Base-by-base conservation (phyloP, 2,329 filamentous ascomycete genomes). In the Lasiodiplodia citricola region DNA sequence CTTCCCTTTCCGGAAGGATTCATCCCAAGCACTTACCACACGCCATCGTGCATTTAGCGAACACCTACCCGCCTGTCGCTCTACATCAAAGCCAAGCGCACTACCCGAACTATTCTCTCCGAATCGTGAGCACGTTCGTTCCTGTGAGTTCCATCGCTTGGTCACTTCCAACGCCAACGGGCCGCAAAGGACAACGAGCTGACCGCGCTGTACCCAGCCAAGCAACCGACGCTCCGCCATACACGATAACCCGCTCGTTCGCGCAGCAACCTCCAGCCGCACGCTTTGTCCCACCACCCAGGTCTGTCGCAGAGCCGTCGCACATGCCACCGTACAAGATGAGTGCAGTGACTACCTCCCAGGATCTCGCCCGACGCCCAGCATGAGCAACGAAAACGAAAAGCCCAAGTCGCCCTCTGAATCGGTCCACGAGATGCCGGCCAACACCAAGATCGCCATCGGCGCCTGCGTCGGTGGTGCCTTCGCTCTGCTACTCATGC, bases 291-390 rank as follows among this genome's bases (percentile, higher is more conserved):
- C 31, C 8, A 35, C 31, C 31, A 35, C 7, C 28, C 47, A 64
- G 47, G 60, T 52, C n/a, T 35, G 60, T 64, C 28, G 6, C 28
- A 23, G 16, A 10, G 58, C 35, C 21, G 18, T 28, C 47, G 11
- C n/a, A n/a, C 31, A 47, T 14, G 10, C 14, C 41, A n/a, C 18
- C 25, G 14, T 63, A 28, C 23, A 44, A 47, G 38, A 51, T 37
- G 58, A 38, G 21, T 28, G 3, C 44, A 52, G 25, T 64, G 60
- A 64, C 47, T 64, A 52, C 60, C 47, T 64, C 7, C 4, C 60
- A 64, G 60, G 11, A 50, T 8, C 44, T 51, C 18, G 8, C 21
- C 41, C 31, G 10, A 10, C 31, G 3, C 28, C 31, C 13, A 18
- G 8, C 41, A 62, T 44, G 28, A 25, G 11, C 44, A 52, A n/a